Conservation (phyloP, 139 green algal species). For the Diplosphaera chodatii region DNA sequence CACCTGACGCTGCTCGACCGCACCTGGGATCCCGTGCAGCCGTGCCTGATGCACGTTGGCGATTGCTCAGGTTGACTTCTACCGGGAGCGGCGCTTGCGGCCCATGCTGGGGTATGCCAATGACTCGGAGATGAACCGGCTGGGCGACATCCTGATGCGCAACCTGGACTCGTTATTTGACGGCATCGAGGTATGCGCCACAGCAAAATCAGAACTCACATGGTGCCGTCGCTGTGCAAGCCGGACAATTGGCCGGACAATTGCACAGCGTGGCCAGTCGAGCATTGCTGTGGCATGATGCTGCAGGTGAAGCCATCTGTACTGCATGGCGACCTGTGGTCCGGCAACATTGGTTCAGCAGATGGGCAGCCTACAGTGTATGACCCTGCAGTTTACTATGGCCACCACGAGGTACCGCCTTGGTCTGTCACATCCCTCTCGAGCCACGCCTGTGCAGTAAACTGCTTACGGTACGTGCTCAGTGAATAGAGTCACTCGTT, state of each 20-base stretch:
- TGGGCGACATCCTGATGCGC: conserved; percentile 67
- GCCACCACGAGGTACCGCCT: conserved; percentile 67
- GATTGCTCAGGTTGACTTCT: conserved; percentile 73
- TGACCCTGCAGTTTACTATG: conserved; percentile 80
- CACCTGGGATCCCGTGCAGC: no score
- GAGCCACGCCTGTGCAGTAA: neutral
- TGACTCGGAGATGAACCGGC: conserved; percentile 43
- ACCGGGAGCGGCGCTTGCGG: conserved; percentile 56
- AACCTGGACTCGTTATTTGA: conserved; percentile 79
- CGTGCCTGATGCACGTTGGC: no score
- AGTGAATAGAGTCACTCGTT: no score
- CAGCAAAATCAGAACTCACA: no score
- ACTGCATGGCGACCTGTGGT: conserved; percentile 96
- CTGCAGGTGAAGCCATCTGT: conserved; percentile 64
- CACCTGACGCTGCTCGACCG: no score
- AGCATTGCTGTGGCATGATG: neutral
- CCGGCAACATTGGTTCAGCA: conserved; percentile 82
- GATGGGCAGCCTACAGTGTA: conserved; percentile 72
- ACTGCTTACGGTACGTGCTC: no score
- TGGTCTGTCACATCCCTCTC: neutral
- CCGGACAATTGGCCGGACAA: no score
- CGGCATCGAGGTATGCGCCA: conserved; percentile 34
- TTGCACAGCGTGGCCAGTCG: no score
- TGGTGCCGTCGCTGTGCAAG: neutral
- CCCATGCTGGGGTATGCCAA: conserved; percentile 62